Conservation (phyloP, 306 rosid species). For the Cyclanthera cordifolia region DNA sequence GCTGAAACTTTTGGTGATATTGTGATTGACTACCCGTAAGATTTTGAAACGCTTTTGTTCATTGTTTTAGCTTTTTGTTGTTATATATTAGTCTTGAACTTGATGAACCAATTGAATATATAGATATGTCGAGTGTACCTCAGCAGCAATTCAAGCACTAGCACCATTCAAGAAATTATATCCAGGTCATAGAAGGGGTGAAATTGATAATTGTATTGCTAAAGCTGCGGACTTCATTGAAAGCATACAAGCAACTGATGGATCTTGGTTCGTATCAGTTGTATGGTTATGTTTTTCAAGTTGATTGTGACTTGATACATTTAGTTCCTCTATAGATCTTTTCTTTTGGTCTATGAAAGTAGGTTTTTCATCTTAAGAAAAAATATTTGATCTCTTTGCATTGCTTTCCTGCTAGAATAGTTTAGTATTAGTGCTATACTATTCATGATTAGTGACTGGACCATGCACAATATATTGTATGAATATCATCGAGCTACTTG, state of each 20-base stretch:
- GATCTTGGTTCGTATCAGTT: slow-evolving; percentile 26
- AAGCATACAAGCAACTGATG: slow-evolving; percentile 24
- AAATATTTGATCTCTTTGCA: background rate
- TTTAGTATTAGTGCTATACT: background rate
- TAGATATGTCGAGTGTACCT: slow-evolving; percentile 33
- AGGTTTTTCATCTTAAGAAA: background rate
- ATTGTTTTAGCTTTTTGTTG: background rate
- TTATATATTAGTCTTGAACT: background rate
- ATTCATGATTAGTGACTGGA: background rate
- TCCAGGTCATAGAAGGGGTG: slow-evolving; percentile 26
- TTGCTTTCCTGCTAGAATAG: background rate
- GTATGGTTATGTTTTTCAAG: background rate
- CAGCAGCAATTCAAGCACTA: slow-evolving; percentile 27
- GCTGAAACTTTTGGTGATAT: slow-evolving; percentile 35
- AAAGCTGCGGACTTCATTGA: slow-evolving; percentile 28
- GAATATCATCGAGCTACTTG: background rate
- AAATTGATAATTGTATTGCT: slow-evolving; percentile 18
- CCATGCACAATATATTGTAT: background rate
- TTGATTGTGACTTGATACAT: background rate
- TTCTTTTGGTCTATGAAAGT: background rate
- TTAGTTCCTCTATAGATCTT: background rate
- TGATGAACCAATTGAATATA: slow-evolving; percentile 1
- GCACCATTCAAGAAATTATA: slow-evolving; percentile 17
- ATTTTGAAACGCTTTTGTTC: background rate
- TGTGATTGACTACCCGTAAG: slow-evolving; percentile 30